Conservation (phyloP, 805 yeast species). For the Candida vartiovaarae region DNA sequence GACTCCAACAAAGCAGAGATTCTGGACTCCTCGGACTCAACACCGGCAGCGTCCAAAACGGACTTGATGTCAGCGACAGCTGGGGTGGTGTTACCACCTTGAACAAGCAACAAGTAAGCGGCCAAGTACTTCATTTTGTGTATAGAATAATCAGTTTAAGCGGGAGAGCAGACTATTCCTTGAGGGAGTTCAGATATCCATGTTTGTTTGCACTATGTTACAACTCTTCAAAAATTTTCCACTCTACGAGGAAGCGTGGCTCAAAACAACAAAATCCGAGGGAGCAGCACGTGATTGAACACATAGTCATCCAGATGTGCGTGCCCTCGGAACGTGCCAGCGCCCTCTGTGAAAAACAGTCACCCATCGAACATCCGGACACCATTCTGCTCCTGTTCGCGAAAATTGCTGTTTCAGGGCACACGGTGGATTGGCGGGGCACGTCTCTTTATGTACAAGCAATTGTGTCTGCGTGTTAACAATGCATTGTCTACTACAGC, state of each 20-base stretch:
- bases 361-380: conserved; percentile 13
- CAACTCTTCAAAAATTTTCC: conserved; percentile 13
- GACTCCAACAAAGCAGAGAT: conserved; percentile 63
- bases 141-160: conserved; percentile 74
- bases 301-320: background rate
- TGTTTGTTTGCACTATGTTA: background rate
- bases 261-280: background rate
- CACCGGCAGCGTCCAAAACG: conserved; percentile 69
- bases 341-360: conserved; percentile 1
- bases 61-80: conserved; percentile 69
- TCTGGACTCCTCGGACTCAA: conserved; percentile 75
- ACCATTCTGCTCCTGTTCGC: background rate
- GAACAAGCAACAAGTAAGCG: conserved; percentile 84
- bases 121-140: conserved; percentile 72
- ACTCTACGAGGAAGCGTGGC: background rate
- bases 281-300: background rate
- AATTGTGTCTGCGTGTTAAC: no score
- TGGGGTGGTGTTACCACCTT: conserved; percentile 83
- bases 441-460: no score
- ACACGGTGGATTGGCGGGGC: no score
- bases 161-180: conserved; percentile 78
- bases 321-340: background rate
- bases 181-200: conserved; percentile 17
- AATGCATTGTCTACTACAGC: no score
- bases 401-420: background rate